Conservation (phyloP, 2,329 filamentous ascomycete genomes). For the Claviceps capensis region DNA sequence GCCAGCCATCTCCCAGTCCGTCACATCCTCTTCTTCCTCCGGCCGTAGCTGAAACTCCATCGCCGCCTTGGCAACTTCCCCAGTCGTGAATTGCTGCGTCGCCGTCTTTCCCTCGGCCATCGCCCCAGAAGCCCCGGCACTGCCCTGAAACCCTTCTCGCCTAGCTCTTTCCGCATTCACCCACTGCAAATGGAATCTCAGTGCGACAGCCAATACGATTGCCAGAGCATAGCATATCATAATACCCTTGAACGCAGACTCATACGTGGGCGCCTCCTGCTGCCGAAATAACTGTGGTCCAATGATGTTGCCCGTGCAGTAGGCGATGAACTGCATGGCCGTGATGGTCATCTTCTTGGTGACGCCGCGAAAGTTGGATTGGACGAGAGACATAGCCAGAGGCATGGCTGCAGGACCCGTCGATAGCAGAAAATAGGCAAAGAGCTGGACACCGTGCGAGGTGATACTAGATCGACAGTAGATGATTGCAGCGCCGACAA, state of each 20-base stretch:
- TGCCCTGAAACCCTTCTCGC: slow-evolving; percentile 31
- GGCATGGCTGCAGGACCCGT: slow-evolving; percentile 40
- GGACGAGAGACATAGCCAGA: slow-evolving; percentile 39
- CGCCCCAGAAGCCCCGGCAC: slow-evolving; percentile 26
- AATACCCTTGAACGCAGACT: slow-evolving; percentile 40
- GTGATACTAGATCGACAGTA: slow-evolving; percentile 28
- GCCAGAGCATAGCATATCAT: slow-evolving; percentile 41
- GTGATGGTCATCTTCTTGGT: slow-evolving; percentile 49
- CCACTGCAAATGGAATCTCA: slow-evolving; percentile 34
- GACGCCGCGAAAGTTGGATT: slow-evolving; percentile 41
- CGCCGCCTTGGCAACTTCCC: slow-evolving; percentile 18
- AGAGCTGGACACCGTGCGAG: slow-evolving; percentile 31
- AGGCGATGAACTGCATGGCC: slow-evolving; percentile 39
- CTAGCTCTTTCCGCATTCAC: slow-evolving; percentile 28
- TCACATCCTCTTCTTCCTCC: slow-evolving; percentile 41
- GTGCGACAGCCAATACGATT: slow-evolving; percentile 25
- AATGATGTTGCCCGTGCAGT: slow-evolving; percentile 41
- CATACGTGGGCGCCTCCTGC: slow-evolving; percentile 35
- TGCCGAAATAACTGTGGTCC: slow-evolving; percentile 41
- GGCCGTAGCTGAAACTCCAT: slow-evolving; percentile 24
- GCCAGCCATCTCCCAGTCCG: slow-evolving; percentile 44
- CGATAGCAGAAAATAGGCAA: slow-evolving; percentile 44
- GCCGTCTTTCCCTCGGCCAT: slow-evolving; percentile 24
- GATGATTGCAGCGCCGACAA: slow-evolving; percentile 39
- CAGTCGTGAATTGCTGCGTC: slow-evolving; percentile 10